phyloP scores from a whole-genome alignment of 257 asterid genomes.

The Rehmannia glutinosa region DNA sequence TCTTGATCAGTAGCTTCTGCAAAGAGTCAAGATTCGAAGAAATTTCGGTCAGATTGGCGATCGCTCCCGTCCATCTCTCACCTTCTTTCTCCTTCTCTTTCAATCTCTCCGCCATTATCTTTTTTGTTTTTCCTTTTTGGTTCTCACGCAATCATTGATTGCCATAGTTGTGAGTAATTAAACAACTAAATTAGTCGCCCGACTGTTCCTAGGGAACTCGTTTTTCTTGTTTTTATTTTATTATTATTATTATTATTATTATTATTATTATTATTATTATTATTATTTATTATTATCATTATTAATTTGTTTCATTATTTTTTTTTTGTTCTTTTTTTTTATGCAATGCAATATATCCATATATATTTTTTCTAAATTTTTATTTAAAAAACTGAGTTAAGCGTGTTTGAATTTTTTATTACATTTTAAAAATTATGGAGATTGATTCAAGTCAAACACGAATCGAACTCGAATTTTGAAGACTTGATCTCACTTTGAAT shows the following conservation, averaged over 20 bases:
- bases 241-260: neutral
- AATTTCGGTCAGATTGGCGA: slow-evolving; percentile 74
- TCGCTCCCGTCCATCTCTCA: slow-evolving; percentile 92
- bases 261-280: no score
- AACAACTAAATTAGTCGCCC: neutral
- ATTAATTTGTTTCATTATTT: no score
- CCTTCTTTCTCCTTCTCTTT: slow-evolving; percentile 53
- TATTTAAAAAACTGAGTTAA: no score
- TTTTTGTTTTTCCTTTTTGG: neutral
- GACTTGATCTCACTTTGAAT: no score
- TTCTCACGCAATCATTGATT: neutral
- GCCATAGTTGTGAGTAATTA: neutral
- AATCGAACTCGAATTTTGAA: no score
- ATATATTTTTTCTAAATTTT: no score
- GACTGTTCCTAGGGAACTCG: neutral
- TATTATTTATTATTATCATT: no score
- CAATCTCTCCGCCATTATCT: slow-evolving; percentile 43
- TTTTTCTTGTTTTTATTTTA: neutral
- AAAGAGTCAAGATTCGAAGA: slow-evolving; percentile 76
- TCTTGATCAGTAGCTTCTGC: slow-evolving; percentile 63
- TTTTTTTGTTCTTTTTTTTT: no score
- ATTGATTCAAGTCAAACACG: no score
- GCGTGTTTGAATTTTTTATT: no score
- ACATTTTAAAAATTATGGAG: no score
- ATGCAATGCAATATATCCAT: no score